Conservation (phyloP, 306 rosid species). For the Vicia sativa region DNA sequence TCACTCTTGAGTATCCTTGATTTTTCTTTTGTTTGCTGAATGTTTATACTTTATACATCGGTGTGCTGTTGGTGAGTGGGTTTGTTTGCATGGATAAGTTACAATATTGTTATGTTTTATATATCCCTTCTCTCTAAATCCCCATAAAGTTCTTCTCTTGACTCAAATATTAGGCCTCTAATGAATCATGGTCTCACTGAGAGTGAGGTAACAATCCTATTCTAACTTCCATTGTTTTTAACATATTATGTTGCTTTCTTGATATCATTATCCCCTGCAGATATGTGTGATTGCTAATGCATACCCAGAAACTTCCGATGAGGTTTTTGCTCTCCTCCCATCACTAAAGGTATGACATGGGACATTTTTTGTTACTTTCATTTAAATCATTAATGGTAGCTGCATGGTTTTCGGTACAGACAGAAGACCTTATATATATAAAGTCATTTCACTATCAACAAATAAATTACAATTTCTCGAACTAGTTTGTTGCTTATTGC, state of each 20-base stretch:
- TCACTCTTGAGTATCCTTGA: constrained; percentile 80
- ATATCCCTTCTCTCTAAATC: constrained; percentile 7
- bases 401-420: not conserved
- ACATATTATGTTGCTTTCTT: constrained; percentile 29
- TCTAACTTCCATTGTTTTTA: constrained; percentile 33
- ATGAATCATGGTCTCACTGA: constrained; percentile 57
- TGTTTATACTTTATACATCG: constrained; percentile 6
- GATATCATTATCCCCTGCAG: constrained; percentile 53
- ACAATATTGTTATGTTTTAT: constrained; percentile 14
- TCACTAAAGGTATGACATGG: constrained; percentile 68
- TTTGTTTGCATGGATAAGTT: constrained; percentile 20
- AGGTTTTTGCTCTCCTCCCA: constrained; percentile 81
- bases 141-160: constrained; percentile 52
- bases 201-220: constrained; percentile 66
- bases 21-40: not conserved
- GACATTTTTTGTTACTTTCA: constrained; percentile 19
- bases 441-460: not conserved
- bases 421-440: not conserved
- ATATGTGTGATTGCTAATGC: constrained; percentile 78
- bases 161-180: constrained; percentile 68
- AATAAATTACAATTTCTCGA: not conserved
- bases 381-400: not conserved
- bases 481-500: constrained; percentile 8
- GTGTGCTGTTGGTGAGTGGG: not conserved
- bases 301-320: constrained; percentile 76